Conservation (phyloP, 1,284 basidiomycete species). For the Melampsora larici-populina region DNA sequence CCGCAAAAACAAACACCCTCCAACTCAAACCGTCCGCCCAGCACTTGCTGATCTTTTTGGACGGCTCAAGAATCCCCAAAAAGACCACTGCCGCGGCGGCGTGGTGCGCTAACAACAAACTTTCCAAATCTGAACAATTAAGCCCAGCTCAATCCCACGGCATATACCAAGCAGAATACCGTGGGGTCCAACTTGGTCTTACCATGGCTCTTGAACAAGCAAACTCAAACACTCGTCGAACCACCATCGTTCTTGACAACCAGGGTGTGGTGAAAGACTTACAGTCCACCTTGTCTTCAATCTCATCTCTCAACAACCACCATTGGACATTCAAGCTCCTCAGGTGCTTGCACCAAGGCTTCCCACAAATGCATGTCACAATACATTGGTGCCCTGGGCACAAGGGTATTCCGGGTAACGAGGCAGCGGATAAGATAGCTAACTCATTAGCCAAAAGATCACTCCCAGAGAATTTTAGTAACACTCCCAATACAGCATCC, state of each 20-base stretch:
- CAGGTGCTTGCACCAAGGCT: not conserved
- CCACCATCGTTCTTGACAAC: not conserved
- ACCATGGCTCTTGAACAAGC: not conserved
- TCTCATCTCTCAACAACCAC: not conserved
- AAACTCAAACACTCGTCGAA: too few species aligned
- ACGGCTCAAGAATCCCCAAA: too few species aligned
- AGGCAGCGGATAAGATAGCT: not conserved
- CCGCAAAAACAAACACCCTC: too few species aligned
- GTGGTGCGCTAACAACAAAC: too few species aligned
- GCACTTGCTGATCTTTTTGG: too few species aligned
- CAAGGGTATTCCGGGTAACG: not conserved
- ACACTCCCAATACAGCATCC: too few species aligned
- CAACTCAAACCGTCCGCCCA: too few species aligned
- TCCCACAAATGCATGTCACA: not conserved
- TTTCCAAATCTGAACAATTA: not conserved
- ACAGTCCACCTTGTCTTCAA: not conserved
- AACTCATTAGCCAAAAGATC: too few species aligned
- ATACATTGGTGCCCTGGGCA: not conserved
- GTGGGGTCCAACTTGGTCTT: not conserved
- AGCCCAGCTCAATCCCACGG: not conserved
- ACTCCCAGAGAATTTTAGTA: too few species aligned
- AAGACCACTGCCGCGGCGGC: too few species aligned
- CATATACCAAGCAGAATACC: not conserved
- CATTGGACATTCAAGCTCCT: too few species aligned
- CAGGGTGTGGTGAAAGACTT: not conserved